These are phyloP conservation scores for Funneliformis geosporum DNA, from an alignment of 192 early-diverging fungal species.

Conservation along the genomic window DNA sequence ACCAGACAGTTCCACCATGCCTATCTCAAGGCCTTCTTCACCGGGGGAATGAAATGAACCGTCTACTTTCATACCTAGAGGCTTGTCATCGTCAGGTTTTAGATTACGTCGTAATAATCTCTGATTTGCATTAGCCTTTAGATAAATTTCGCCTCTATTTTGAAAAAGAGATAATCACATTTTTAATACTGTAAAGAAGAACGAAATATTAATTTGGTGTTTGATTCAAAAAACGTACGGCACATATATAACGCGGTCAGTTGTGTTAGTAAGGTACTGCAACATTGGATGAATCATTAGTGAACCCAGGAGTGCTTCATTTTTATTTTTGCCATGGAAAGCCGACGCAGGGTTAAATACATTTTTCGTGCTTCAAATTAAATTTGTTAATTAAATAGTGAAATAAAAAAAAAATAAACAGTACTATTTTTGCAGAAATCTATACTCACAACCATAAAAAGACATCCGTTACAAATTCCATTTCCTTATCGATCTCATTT, in stretches of 20 bases:
- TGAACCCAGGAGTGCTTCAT: conserved; percentile 23
- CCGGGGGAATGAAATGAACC: neutral
- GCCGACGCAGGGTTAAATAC: conserved; percentile 17
- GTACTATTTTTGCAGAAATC: neutral
- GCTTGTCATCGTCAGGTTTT: conserved; percentile 15
- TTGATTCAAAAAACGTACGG: neutral
- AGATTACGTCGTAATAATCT: conserved; percentile 1
- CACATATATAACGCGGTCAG: neutral
- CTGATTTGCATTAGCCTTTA: conserved; percentile 1
- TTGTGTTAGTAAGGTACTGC: conserved; percentile 11
- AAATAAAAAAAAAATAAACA: neutral
- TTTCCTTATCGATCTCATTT: neutral
- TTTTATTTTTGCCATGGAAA: conserved; percentile 7
- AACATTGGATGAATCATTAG: conserved; percentile 27
- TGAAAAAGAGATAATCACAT: neutral
- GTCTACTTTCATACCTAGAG: conserved; percentile 8
- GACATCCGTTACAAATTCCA: neutral
- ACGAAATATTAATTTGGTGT: neutral
- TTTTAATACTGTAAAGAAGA: neutral
- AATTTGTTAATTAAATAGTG: neutral
- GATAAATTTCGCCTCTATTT: conserved; percentile 9
- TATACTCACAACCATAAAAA: conserved; percentile 5
- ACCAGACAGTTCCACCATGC: neutral
- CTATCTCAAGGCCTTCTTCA: neutral
- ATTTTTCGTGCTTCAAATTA: conserved; percentile 4